A percentile compares a stretch with the other conserved stretches of the same genome.
These are phyloP conservation scores for Metschnikowia picachoensis DNA, from an alignment of 805 yeast species.

Conservation along the genomic window DNA sequence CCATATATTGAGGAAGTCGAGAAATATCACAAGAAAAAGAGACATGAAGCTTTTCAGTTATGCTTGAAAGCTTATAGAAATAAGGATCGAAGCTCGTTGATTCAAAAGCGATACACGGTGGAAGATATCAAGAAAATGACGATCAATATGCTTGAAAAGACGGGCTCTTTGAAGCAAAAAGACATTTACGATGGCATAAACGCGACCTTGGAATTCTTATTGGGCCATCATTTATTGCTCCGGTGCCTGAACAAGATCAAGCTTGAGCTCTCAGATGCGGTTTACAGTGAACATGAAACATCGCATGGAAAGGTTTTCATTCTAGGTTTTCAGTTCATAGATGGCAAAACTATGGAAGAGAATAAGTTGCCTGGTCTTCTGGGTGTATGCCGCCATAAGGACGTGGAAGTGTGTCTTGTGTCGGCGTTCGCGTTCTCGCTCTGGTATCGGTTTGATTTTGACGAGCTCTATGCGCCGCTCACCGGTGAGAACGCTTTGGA, in stretches of 20 bases:
- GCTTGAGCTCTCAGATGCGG: constrained; percentile 2
- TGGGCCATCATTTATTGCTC: constrained; percentile 5
- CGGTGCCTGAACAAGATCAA: constrained; percentile 1
- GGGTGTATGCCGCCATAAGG: constrained; percentile 1
- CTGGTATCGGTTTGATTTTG: constrained; percentile 6
- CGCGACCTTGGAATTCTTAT: constrained; percentile 3
- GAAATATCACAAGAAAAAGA: neutral
- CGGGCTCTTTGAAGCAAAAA: neutral
- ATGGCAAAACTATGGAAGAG: neutral
- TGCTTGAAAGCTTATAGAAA: neutral
- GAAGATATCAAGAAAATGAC: neutral
- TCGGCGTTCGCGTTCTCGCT: neutral
- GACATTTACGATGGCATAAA: constrained; percentile 2
- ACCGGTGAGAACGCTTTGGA: neutral
- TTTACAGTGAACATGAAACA: neutral
- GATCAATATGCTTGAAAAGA: neutral
- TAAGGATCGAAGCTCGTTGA: neutral
- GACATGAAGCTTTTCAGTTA: neutral
- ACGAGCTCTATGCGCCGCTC: neutral
- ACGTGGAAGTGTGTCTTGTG: neutral
- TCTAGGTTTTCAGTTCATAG: neutral
- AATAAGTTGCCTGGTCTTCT: neutral
- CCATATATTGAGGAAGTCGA: neutral
- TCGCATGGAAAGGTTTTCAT: neutral
- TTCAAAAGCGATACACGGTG: neutral